These are phyloP conservation scores for Candolleomyces aberdarensis DNA, from an alignment of 768 basidiomycete genomes.

Conservation along the genomic window DNA sequence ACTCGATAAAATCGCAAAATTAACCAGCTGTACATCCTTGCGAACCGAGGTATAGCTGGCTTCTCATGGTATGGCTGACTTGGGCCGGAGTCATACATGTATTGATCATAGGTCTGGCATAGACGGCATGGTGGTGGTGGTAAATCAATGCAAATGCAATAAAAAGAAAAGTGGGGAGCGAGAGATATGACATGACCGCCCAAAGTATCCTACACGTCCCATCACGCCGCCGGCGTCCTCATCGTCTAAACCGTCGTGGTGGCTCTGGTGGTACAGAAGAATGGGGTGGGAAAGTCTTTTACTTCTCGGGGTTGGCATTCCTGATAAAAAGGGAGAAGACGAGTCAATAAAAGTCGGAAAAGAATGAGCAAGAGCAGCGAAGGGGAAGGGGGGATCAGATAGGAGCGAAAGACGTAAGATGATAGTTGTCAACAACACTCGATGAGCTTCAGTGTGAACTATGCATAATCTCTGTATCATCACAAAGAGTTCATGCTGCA, in stretches of 20 bases:
- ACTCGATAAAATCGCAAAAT: no score
- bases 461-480: constrained; percentile 75
- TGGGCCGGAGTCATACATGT: constrained; percentile 7
- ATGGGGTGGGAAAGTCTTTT: constrained; percentile 21
- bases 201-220: constrained; percentile 8
- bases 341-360: constrained; percentile 20
- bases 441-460: constrained; percentile 91
- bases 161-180: not conserved
- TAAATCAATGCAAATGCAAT: constrained; percentile 1
- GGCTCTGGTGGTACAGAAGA: not conserved
- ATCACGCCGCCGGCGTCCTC: not conserved
- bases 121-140: constrained; percentile 5
- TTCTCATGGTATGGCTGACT: not conserved
- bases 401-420: constrained; percentile 99
- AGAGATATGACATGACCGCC: constrained; percentile 3
- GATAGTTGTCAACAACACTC: constrained; percentile 71
- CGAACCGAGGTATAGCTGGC: not conserved
- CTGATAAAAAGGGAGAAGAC: constrained; percentile 25
- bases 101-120: constrained; percentile 9
- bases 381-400: constrained; percentile 62
- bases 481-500: constrained; percentile 17
- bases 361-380: not conserved
- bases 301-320: constrained; percentile 69
- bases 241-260: not conserved
- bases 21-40: no score